These are phyloP conservation scores for Incumbomyces delicatus DNA, from an alignment of 2,329 filamentous ascomycete species.

Conservation along the genomic window DNA sequence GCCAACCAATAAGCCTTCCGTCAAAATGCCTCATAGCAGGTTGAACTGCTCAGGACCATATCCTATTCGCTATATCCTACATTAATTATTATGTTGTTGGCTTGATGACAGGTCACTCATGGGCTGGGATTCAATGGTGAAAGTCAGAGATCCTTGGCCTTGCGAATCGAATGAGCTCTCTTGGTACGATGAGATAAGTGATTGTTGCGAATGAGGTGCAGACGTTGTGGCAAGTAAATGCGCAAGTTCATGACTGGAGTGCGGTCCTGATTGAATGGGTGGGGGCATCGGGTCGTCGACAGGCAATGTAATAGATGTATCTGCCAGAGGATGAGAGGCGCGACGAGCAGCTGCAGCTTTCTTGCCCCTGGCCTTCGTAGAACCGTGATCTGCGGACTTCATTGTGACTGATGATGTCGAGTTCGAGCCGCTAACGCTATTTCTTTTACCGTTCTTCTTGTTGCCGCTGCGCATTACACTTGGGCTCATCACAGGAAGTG, in stretches of 20 bases:
- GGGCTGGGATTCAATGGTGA: constrained; percentile 3
- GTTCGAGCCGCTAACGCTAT: background rate
- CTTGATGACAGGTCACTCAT: constrained; percentile 5
- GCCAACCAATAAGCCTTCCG: no score
- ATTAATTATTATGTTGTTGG: background rate
- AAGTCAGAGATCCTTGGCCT: constrained; percentile 1
- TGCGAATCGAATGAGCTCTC: constrained; percentile 1
- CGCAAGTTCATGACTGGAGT: background rate
- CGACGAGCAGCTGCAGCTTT: background rate
- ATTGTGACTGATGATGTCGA: background rate
- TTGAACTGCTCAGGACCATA: no score
- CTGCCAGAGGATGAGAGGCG: background rate
- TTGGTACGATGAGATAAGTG: background rate
- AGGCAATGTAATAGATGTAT: background rate
- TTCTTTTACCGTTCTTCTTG: background rate
- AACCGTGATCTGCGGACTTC: background rate
- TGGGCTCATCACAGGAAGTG: constrained; percentile 5
- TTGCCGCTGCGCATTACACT: background rate
- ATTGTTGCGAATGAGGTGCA: background rate
- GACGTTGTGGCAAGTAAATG: background rate
- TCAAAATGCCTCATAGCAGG: no score
- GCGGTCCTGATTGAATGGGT: background rate
- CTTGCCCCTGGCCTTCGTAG: constrained; percentile 1
- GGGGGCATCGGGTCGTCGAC: background rate
- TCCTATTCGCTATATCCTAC: background rate